Conservation (phyloP, 176 grass and related monocot species). For the Poa annua region DNA sequence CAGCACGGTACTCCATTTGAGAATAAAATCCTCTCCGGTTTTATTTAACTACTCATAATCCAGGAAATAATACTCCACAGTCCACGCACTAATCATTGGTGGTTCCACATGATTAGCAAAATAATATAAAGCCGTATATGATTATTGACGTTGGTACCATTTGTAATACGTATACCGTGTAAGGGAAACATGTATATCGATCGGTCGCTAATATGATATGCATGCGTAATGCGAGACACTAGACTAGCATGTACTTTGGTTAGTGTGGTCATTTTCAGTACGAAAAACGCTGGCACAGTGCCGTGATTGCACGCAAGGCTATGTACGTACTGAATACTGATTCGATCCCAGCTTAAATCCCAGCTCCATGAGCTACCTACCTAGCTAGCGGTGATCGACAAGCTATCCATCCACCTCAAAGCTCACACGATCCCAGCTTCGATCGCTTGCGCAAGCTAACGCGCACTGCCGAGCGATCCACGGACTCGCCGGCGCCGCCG, state of each 20-base stretch:
- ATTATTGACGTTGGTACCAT: neutral
- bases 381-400: neutral
- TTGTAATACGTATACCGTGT: neutral
- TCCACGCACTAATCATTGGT: neutral
- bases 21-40: neutral
- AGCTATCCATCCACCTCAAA: constrained; percentile 32
- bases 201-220: too few relatives aligned
- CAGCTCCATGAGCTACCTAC: too few relatives aligned
- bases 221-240: too few relatives aligned
- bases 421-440: neutral
- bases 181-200: neutral
- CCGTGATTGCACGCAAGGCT: neutral
- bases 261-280: neutral
- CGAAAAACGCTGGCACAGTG: neutral
- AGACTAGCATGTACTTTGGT: too few relatives aligned
- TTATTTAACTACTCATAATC: neutral
- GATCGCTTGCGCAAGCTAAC: constrained; percentile 20
- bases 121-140: neutral
- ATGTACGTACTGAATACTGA: neutral
- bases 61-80: neutral
- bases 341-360: too few relatives aligned
- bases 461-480: neutral
- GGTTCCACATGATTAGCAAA: neutral
- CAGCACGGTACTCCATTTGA: neutral
- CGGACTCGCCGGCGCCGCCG: neutral